phyloP scores from a whole-genome alignment of 2,329 filamentous ascomycete species.

The Xylariaceae sp. region DNA sequence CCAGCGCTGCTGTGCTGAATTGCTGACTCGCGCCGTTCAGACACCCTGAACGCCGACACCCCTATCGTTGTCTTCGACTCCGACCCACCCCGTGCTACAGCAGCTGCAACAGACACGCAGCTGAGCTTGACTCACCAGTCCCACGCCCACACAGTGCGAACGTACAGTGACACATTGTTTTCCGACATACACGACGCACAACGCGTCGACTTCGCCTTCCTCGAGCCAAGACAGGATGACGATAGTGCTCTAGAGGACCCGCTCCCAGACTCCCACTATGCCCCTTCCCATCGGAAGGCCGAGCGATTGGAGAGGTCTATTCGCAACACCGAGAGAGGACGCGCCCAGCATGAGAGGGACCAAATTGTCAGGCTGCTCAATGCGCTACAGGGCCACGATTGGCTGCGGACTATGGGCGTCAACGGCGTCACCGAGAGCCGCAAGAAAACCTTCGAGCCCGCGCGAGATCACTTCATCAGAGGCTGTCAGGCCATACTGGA shows the following conservation, averaged over 20 bases:
- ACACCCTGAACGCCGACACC: constrained; percentile 65
- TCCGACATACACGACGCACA: constrained; percentile 49
- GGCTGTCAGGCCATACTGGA: constrained; percentile 76
- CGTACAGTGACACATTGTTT: constrained; percentile 50
- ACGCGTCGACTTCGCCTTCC: constrained; percentile 47
- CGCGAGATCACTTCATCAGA: constrained; percentile 74
- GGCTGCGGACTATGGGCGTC: constrained; percentile 87
- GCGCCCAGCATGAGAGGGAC: constrained; percentile 59
- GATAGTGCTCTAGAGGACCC: constrained; percentile 41
- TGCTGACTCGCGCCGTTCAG: constrained; percentile 35
- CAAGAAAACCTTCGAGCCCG: constrained; percentile 80
- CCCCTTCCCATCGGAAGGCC: constrained; percentile 48
- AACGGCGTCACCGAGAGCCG: constrained; percentile 77
- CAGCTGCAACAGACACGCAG: constrained; percentile 31
- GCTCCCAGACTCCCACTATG: constrained; percentile 47
- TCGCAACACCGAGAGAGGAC: constrained; percentile 55
- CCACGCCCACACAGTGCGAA: constrained; percentile 35
- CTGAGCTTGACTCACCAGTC: constrained; percentile 22
- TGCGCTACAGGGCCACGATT: constrained; percentile 82
- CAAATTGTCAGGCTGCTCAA: constrained; percentile 63
- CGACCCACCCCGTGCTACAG: constrained; percentile 24
- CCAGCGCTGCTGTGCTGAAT: no score
- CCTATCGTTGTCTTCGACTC: constrained; percentile 63
- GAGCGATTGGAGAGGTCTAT: constrained; percentile 55
- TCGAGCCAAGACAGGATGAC: constrained; percentile 38